Evolutionary conservation across 176 grass and related monocot genomes (phyloP).

Genomic region (Aegilops tauschii): DNA sequence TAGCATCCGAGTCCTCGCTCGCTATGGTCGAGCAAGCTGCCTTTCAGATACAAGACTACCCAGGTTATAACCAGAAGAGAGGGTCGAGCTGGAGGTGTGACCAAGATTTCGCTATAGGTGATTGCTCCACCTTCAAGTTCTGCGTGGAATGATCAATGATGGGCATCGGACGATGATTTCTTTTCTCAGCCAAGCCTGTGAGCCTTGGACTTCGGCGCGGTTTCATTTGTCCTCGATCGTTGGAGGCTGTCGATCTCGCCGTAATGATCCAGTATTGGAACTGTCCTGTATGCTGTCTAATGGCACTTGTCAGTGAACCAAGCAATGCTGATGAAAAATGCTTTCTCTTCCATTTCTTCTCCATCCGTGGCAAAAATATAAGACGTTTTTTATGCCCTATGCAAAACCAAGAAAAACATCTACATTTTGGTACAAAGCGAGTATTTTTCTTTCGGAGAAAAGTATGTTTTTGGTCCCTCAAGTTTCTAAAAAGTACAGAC

Average conservation of each 20-base stretch:
- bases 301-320: too few species aligned
- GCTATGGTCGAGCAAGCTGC: background rate
- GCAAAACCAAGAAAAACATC: too few species aligned
- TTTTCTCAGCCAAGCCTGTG: background rate
- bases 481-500: too few species aligned
- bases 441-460: too few species aligned
- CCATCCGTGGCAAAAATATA: too few species aligned
- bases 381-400: too few species aligned
- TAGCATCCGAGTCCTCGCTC: constrained; percentile 37
- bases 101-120: constrained; percentile 29
- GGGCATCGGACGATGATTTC: background rate
- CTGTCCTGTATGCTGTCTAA: background rate
- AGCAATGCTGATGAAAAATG: background rate
- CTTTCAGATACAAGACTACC: constrained; percentile 49
- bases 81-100: constrained; percentile 44
- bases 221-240: background rate
- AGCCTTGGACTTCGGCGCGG: background rate
- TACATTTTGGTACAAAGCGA: too few species aligned
- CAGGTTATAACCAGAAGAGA: constrained; percentile 61
- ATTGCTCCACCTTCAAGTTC: constrained; percentile 44
- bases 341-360: background rate
- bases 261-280: background rate
- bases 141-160: too few species aligned
- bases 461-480: too few species aligned
- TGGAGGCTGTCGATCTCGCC: background rate